Percentiles rank a stretch among this genome's conserved stretches.
Evolutionary conservation across 2,329 filamentous ascomycete genomes (phyloP).

Genomic region (Capronia coronata): DNA sequence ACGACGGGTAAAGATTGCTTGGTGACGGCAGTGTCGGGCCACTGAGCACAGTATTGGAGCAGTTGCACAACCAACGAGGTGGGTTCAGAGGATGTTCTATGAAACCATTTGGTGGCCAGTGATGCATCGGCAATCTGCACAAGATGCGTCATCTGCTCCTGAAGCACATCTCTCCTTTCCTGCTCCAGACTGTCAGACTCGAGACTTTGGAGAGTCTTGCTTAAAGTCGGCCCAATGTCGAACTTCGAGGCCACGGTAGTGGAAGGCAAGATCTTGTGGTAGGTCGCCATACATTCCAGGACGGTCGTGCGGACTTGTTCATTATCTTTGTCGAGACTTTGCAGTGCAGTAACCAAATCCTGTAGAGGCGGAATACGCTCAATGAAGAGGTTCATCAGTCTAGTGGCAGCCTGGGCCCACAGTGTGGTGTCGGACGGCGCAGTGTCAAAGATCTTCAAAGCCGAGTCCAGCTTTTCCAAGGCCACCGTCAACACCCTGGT

Average conservation of each 20-base stretch:
- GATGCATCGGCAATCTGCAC: constrained; percentile 74
- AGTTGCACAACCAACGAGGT: constrained; percentile 40
- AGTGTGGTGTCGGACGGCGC: constrained; percentile 42
- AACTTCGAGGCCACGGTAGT: constrained; percentile 77
- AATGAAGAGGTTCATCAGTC: constrained; percentile 67
- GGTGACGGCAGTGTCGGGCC: background rate
- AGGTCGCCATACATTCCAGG: constrained; percentile 73
- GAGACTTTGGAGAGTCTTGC: constrained; percentile 58
- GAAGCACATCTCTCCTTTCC: constrained; percentile 50
- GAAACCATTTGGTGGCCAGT: constrained; percentile 84
- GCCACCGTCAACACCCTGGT: constrained; percentile 71
- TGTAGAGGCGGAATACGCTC: constrained; percentile 74
- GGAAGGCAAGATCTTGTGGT: constrained; percentile 75
- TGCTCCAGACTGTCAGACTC: constrained; percentile 43
- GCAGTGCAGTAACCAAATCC: constrained; percentile 68
- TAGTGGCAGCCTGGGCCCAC: constrained; percentile 64
- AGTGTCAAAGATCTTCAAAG: constrained; percentile 55
- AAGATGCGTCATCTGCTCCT: constrained; percentile 74
- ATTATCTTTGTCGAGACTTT: constrained; percentile 60
- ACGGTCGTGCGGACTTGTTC: constrained; percentile 69
- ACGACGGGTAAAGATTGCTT: constrained; percentile 9
- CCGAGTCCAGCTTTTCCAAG: constrained; percentile 66
- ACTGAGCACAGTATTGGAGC: constrained; percentile 36
- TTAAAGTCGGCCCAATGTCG: constrained; percentile 73
- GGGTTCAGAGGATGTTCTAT: constrained; percentile 51